Evolutionary conservation across 1,139 yeast species (phyloP).

Genomic region (Geotrichum europaeum): DNA sequence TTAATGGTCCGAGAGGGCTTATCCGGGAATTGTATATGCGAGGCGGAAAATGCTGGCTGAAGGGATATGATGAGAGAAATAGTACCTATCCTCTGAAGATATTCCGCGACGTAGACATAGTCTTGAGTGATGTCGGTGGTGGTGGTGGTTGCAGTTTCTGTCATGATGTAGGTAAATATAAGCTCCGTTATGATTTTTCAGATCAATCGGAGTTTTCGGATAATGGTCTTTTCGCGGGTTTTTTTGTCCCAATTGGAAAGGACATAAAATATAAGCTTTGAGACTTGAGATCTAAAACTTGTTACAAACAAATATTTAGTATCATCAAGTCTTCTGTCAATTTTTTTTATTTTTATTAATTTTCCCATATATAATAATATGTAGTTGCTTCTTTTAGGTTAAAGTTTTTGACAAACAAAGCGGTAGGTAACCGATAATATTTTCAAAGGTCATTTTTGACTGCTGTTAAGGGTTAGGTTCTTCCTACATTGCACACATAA

Average conservation of each 20-base stretch:
- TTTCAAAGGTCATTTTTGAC: background rate
- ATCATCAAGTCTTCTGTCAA: no score
- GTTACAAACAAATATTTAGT: no score
- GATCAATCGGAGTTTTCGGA: no score
- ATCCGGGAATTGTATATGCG: constrained; percentile 2
- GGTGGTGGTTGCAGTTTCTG: background rate
- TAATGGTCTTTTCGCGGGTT: no score
- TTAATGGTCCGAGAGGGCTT: background rate
- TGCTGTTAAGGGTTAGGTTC: background rate
- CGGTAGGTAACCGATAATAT: background rate
- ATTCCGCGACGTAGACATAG: constrained; percentile 32
- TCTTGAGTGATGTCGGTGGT: background rate
- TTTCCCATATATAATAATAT: background rate
- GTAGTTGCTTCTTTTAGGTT: background rate
- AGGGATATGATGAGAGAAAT: constrained; percentile 27
- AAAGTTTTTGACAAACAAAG: background rate
- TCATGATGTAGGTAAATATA: background rate
- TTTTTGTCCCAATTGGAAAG: background rate
- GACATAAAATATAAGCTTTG: background rate
- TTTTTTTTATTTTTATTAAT: background rate
- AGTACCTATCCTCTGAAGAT: constrained; percentile 30
- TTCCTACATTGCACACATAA: background rate
- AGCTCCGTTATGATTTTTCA: background rate
- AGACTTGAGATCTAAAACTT: background rate
- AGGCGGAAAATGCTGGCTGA: constrained; percentile 17